phyloP scores from a whole-genome alignment of 805 yeast species.

The Candida manassasensis region DNA sequence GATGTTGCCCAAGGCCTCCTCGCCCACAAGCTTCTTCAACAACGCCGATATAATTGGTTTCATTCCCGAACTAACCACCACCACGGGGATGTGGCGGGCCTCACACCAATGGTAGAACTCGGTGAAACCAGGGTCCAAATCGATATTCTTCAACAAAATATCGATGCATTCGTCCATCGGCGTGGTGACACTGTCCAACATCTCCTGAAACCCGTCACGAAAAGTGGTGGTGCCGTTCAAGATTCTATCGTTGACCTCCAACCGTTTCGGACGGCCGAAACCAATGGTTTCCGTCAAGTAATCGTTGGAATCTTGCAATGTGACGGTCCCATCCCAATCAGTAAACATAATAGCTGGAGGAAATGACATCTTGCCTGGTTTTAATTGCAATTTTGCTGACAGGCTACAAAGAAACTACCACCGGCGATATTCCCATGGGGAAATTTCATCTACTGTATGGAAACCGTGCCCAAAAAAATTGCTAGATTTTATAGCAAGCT shows the following conservation, averaged over 20 bases:
- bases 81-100: conserved; percentile 67
- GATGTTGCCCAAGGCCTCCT: conserved; percentile 63
- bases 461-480: too few relatives aligned
- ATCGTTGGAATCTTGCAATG: conserved; percentile 92
- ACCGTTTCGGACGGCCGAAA: conserved; percentile 68
- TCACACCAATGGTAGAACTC: conserved; percentile 77
- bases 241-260: conserved; percentile 64
- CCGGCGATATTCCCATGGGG: too few relatives aligned
- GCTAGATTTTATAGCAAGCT: too few relatives aligned
- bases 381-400: neutral
- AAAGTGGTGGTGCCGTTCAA: conserved; percentile 63
- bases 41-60: conserved; percentile 81
- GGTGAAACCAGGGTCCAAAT: conserved; percentile 88
- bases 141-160: conserved; percentile 54
- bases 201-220: conserved; percentile 76
- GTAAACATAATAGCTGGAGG: conserved; percentile 79
- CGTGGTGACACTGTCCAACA: conserved; percentile 74
- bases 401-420: too few relatives aligned
- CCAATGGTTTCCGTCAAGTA: conserved; percentile 85
- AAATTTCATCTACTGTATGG: too few relatives aligned
- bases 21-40: conserved; percentile 69
- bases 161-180: conserved; percentile 84
- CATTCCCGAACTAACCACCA: conserved; percentile 93
- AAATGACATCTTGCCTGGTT: neutral
- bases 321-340: conserved; percentile 98